A percentile compares a stretch with the other conserved stretches of the same genome.
Evolutionary conservation across 768 basidiomycete species (phyloP).

Genomic region (Podaxis rugospora): DNA sequence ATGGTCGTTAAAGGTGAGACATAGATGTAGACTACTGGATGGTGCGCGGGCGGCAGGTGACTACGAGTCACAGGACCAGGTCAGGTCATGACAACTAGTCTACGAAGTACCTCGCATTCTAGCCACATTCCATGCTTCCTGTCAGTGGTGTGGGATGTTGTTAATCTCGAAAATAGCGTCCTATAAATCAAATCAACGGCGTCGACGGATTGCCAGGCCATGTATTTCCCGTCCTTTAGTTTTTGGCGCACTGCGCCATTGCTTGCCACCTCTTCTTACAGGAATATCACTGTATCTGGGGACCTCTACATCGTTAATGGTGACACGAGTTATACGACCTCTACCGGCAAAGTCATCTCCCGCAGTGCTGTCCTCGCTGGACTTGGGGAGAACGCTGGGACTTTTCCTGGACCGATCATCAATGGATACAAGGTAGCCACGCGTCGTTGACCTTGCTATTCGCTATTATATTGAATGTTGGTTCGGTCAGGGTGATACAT

Average conservation of each 20-base stretch:
- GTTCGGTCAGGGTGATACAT: slow-evolving; percentile 27
- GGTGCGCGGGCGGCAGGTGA: too few species aligned
- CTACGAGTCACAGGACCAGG: too few species aligned
- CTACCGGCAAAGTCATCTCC: neutral
- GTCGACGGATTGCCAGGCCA: neutral
- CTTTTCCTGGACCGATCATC: slow-evolving; percentile 23
- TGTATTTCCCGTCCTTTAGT: neutral
- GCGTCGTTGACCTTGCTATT: too few species aligned
- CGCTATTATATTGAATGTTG: neutral
- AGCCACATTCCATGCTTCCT: neutral
- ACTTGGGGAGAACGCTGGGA: neutral
- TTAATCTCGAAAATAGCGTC: neutral
- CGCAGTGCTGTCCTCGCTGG: slow-evolving; percentile 9
- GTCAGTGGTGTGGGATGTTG: neutral
- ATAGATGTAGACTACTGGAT: too few species aligned
- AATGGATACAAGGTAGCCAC: slow-evolving; percentile 20
- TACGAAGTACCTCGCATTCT: neutral
- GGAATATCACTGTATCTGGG: neutral
- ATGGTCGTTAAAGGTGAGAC: too few species aligned
- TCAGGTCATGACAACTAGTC: too few species aligned
- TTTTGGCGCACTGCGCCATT: neutral
- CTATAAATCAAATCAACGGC: neutral
- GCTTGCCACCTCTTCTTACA: neutral
- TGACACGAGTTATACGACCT: neutral
- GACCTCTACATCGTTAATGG: neutral